A percentile compares a stretch with the other conserved stretches of the same genome.
Evolutionary conservation across 2,329 filamentous ascomycete species (phyloP).

Genomic region (Ophiocordyceps australis): DNA sequence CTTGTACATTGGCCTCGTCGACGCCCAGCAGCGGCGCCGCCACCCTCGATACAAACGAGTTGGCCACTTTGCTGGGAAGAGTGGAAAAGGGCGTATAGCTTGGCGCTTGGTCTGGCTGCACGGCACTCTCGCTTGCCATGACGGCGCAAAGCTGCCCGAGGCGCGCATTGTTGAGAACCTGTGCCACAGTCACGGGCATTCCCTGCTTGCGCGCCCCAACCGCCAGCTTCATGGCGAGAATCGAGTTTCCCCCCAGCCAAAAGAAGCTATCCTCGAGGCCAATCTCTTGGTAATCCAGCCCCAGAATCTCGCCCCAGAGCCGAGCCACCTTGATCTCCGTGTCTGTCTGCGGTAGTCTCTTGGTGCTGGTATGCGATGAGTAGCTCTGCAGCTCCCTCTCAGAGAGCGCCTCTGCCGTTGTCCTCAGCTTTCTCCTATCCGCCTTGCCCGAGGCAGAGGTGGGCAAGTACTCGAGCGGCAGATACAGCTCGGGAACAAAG

Average conservation of each 20-base stretch:
- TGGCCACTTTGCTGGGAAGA: background rate
- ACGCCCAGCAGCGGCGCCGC: background rate
- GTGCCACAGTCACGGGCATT: conserved; percentile 13
- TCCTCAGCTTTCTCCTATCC: no score
- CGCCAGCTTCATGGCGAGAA: background rate
- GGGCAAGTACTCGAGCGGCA: no score
- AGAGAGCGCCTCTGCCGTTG: background rate
- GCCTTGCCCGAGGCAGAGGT: no score
- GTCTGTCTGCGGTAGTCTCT: background rate
- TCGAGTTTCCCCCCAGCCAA: background rate
- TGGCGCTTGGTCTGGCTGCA: no score
- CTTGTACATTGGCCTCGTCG: background rate
- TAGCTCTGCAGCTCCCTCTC: background rate
- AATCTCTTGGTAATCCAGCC: background rate
- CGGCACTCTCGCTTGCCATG: background rate
- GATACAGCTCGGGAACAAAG: no score
- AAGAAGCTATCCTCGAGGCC: background rate
- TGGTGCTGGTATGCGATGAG: background rate
- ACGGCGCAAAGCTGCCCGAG: background rate
- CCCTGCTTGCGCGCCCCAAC: background rate
- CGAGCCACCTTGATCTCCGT: background rate
- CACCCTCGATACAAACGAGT: background rate
- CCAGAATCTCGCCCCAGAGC: background rate
- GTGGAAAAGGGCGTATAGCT: background rate
- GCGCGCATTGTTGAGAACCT: background rate